These are phyloP conservation scores for Chlorella sp. DNA, from an alignment of 139 green algal species.

Conservation along the genomic window DNA sequence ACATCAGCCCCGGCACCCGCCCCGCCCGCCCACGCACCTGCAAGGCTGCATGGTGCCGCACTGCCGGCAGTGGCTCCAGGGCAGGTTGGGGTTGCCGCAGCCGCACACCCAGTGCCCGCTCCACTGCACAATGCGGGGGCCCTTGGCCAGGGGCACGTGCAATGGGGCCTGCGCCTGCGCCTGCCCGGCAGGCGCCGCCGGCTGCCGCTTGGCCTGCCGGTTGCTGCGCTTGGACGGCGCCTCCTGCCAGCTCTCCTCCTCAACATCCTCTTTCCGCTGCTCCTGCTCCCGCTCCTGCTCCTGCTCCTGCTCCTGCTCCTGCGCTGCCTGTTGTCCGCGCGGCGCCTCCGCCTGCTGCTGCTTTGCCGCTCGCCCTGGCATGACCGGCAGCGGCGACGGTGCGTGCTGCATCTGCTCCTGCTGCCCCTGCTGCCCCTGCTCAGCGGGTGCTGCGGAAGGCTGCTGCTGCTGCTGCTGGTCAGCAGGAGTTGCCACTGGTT, in stretches of 20 bases:
- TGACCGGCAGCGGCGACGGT: background rate
- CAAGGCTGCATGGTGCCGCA: background rate
- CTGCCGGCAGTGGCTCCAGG: background rate
- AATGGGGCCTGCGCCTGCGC: background rate
- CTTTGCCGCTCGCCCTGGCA: background rate
- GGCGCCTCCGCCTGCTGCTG: no score
- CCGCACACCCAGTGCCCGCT: constrained; percentile 8
- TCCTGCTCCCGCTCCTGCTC: background rate
- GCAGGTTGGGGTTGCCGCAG: background rate
- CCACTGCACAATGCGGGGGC: background rate
- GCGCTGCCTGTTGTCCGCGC: no score
- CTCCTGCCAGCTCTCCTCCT: background rate
- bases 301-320: background rate
- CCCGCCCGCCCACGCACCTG: background rate
- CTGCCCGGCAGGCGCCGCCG: no score
- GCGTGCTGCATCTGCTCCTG: background rate
- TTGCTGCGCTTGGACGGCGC: background rate
- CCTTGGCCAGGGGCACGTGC: background rate
- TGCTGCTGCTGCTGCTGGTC: background rate
- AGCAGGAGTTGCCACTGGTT: background rate
- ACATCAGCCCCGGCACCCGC: background rate
- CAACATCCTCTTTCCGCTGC: background rate
- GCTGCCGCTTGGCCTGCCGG: background rate
- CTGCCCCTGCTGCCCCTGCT: background rate
- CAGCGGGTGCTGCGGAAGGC: background rate